Evolutionary conservation across 202 grass and related monocot genomes (phyloP), one percentile per base, ranked within the genome.

Genomic region (Carex sylvatica): DNA sequence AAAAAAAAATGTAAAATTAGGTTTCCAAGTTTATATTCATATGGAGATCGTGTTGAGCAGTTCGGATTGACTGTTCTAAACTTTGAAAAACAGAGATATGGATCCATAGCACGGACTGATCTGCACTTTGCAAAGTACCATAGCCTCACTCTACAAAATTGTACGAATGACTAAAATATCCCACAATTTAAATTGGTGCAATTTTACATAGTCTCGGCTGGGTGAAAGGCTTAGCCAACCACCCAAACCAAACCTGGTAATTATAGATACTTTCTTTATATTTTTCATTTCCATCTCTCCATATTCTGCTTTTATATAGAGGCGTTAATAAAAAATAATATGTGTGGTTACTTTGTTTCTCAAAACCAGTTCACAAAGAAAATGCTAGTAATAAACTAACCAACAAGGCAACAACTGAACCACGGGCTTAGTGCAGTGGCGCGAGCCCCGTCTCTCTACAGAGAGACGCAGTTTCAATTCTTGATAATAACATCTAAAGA

Each of bases 391-490:
- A 58, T 66, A 81, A 30, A 95, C 92, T 93, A 84, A 99, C 97
- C 97, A 89, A 99, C 93, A 79, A 84, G 96, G 93, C 97, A 89
- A 99, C 93, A 79, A 99, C 87, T 83, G 36, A 40, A 40, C 36
- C 36, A 40, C 1, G 36, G 36, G 6, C 36, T 40, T 40, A 40
- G 36, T 40, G 36, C 36, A 40, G 36, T 40, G 36, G 36, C 6
- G 36, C 36, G 36, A 40, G 36, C 36, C 6, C 6, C 5, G 6
- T 40, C 36, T 40, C 36, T 40, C 36, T 40, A 40, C 36, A 1
- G 36, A 40, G 36, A 40, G 36, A 40, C 5, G 36, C 36, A 40
- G 6, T 5, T 40, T 40, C 36, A 40, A 7, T 40, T 7, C 36
- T 40, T 5, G 6, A 40, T 40, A 40, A 36, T 40, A 40, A 7